Percentiles rank a stretch among this genome's conserved stretches.
Conservation (phyloP, 2,329 filamentous ascomycete species). For the Aureobasidium mangrovei region DNA sequence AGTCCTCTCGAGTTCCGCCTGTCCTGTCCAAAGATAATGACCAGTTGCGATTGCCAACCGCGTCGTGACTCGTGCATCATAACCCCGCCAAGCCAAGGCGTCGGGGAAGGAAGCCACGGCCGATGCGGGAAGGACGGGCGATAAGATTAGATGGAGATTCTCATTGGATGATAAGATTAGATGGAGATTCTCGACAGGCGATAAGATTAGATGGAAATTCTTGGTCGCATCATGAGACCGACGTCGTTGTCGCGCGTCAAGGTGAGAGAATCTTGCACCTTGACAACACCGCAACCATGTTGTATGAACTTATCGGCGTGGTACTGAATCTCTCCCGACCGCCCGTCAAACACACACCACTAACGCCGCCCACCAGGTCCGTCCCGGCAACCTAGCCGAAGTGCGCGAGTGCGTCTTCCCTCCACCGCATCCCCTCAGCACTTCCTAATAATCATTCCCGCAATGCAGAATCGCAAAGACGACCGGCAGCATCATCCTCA, state of each 20-base stretch:
- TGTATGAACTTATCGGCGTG: slow-evolving; percentile 96
- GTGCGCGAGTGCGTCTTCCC: slow-evolving; percentile 74
- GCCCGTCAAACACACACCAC: slow-evolving; percentile 17
- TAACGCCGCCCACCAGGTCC: slow-evolving; percentile 54
- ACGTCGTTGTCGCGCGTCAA: neutral
- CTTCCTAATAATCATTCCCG: slow-evolving; percentile 9
- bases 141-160: too few relatives aligned
- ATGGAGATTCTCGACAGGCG: neutral
- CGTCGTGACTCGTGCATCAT: too few relatives aligned
- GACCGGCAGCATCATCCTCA: slow-evolving; percentile 73
- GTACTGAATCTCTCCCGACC: slow-evolving; percentile 43
- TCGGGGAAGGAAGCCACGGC: too few relatives aligned
- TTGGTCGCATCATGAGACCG: neutral
- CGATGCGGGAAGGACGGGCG: too few relatives aligned
- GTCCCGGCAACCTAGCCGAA: slow-evolving; percentile 77
- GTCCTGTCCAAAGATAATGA: too few relatives aligned
- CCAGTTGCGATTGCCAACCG: too few relatives aligned
- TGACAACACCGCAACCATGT: slow-evolving; percentile 47
- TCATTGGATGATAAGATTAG: too few relatives aligned
- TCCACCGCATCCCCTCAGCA: slow-evolving; percentile 15
- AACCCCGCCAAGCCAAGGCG: too few relatives aligned
- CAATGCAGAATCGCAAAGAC: slow-evolving; percentile 70
- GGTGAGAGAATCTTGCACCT: neutral
- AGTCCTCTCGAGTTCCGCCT: too few relatives aligned
- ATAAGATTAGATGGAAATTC: slow-evolving; percentile 13